Evolutionary conservation across 768 basidiomycete species (phyloP).

Genomic region (Arthromyces matolae): DNA sequence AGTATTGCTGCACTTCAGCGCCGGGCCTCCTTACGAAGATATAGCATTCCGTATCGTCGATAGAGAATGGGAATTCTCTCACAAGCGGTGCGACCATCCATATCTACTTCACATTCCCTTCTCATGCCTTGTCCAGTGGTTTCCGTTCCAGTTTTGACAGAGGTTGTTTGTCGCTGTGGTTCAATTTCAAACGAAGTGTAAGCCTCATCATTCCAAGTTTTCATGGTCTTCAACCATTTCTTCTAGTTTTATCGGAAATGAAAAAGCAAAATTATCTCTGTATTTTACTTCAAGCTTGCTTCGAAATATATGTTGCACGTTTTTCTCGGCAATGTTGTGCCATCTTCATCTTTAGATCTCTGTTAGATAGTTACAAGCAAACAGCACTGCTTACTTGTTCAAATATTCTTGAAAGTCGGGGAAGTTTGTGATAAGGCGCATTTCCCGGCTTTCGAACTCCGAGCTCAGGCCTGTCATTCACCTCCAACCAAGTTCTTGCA

Average conservation of each 20-base stretch:
- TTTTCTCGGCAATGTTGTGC: too few relatives aligned
- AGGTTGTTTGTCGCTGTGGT: constrained; percentile 93
- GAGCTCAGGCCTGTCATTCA: too few relatives aligned
- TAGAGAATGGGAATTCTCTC: constrained; percentile 97
- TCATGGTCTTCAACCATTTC: constrained; percentile 8
- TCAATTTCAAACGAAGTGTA: constrained; percentile 93
- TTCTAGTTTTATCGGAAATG: constrained; percentile 80
- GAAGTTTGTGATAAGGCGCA: too few relatives aligned
- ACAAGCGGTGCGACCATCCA: constrained; percentile 66
- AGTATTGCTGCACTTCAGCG: constrained; percentile 87
- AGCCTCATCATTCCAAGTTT: too few relatives aligned
- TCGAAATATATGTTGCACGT: too few relatives aligned
- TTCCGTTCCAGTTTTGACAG: constrained; percentile 97
- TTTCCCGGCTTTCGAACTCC: too few relatives aligned
- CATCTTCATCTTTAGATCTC: too few relatives aligned
- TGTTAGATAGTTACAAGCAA: too few relatives aligned
- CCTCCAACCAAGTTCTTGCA: too few relatives aligned
- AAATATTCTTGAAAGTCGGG: too few relatives aligned
- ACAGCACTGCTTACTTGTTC: too few relatives aligned
- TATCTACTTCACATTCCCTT: background rate
- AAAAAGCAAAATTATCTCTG: background rate
- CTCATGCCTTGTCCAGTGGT: constrained; percentile 49
- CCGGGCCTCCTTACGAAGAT: constrained; percentile 98
- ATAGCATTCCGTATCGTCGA: constrained; percentile 98
- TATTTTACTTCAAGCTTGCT: too few relatives aligned